Evolutionary conservation across 2,329 filamentous ascomycete species (phyloP).

Genomic region (Paecilomyces formosus): DNA sequence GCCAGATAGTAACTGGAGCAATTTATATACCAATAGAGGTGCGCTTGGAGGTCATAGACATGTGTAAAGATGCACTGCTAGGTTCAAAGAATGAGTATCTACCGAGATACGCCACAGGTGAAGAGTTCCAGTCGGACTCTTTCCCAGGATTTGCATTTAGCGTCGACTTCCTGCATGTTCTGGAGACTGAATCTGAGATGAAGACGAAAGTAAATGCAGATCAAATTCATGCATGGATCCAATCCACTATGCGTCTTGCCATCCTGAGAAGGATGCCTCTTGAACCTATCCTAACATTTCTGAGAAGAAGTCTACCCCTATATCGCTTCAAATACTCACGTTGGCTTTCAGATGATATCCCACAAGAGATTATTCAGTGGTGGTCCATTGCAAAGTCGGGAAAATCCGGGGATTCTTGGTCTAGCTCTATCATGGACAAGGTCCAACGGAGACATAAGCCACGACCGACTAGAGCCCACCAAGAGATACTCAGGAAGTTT

Average conservation of each 20-base stretch:
- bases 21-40: neutral
- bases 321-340: neutral
- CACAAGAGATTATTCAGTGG: neutral
- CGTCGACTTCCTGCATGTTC: neutral
- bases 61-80: neutral
- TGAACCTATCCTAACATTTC: neutral
- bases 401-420: neutral
- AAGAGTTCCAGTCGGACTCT: neutral
- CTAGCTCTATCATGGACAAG: neutral
- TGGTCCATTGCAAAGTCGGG: slow-evolving; percentile 1
- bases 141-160: neutral
- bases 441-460: neutral
- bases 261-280: neutral
- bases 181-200: neutral
- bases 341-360: neutral
- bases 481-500: neutral
- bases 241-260: neutral
- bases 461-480: neutral
- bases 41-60: neutral
- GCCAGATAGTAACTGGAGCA: neutral
- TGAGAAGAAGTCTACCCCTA: neutral
- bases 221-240: neutral
- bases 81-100: neutral
- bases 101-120: neutral
- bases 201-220: neutral